A percentile compares a stretch with the other conserved stretches of the same genome.
Evolutionary conservation across 768 basidiomycete genomes (phyloP).

Genomic region (Kwoniella sp.): DNA sequence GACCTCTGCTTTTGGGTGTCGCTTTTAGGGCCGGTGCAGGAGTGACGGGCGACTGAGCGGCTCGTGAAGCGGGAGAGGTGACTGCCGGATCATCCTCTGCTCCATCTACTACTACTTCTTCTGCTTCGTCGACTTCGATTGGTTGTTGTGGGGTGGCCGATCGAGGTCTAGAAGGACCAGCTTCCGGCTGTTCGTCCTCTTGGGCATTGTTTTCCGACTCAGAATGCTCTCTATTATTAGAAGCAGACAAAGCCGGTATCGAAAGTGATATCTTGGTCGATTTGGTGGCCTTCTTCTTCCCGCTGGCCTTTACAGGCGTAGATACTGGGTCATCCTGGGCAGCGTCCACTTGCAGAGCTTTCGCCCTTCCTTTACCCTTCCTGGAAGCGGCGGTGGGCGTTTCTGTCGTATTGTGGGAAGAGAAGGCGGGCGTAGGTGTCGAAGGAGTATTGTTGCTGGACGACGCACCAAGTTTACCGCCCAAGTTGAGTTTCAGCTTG

Average conservation of each 20-base stretch:
- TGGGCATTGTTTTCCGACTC: too few species aligned
- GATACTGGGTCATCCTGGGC: neutral
- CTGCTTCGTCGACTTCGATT: neutral
- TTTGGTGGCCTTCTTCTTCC: slow-evolving; percentile 10
- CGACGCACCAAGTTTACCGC: neutral
- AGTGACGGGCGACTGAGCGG: neutral
- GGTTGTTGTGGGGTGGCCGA: neutral
- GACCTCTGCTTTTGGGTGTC: neutral
- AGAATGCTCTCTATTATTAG: neutral
- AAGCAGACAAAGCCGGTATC: neutral
- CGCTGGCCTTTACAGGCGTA: slow-evolving; percentile 3
- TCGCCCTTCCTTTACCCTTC: slow-evolving; percentile 21
- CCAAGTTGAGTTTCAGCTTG: slow-evolving; percentile 65
- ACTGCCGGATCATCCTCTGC: neutral
- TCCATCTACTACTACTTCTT: neutral
- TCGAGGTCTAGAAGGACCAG: slow-evolving; percentile 10
- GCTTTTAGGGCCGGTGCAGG: neutral
- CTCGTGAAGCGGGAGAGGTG: neutral
- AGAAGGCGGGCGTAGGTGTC: slow-evolving; percentile 10
- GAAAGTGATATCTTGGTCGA: slow-evolving; percentile 3
- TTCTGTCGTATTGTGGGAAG: neutral
- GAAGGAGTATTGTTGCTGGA: neutral
- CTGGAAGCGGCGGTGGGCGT: slow-evolving; percentile 1
- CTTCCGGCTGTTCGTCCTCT: neutral
- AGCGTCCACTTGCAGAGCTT: neutral